phyloP scores from a whole-genome alignment of 192 early-diverging fungal genomes.

The Backusella luteola region DNA sequence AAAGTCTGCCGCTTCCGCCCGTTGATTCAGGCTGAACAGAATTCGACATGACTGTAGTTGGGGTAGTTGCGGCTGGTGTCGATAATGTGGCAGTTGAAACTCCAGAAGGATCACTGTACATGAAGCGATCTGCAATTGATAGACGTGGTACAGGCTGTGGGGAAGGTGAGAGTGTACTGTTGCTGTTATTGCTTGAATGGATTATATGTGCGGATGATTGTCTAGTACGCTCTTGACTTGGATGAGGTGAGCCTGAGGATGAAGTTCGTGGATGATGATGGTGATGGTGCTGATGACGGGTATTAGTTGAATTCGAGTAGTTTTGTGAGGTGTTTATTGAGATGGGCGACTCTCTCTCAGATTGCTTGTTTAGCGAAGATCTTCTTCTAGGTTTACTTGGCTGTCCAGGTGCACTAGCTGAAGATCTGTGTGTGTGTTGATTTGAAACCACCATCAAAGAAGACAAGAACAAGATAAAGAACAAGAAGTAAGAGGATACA shows the following conservation, averaged over 20 bases:
- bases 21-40: not conserved
- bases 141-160: slow-evolving; percentile 13
- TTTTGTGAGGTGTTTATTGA: not conserved
- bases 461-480: not conserved
- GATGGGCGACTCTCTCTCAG: not conserved
- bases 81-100: not conserved
- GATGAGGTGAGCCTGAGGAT: not conserved
- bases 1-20: not conserved
- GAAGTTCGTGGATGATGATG: not conserved
- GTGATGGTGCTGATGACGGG: not conserved
- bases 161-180: not conserved
- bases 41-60: not conserved
- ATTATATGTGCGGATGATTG: not conserved
- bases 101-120: slow-evolving; percentile 3
- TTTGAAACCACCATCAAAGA: not conserved
- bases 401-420: not conserved
- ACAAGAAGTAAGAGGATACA: not conserved
- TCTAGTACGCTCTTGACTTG: not conserved
- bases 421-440: not conserved
- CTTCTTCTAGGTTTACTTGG: not conserved
- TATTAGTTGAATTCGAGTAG: not conserved
- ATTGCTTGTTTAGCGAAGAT: not conserved
- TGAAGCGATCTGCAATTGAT: slow-evolving; percentile 31
- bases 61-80: not conserved
- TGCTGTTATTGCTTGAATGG: not conserved